These are phyloP conservation scores for Onygena corvina DNA, from an alignment of 2,329 filamentous ascomycete genomes.

Conservation along the genomic window DNA sequence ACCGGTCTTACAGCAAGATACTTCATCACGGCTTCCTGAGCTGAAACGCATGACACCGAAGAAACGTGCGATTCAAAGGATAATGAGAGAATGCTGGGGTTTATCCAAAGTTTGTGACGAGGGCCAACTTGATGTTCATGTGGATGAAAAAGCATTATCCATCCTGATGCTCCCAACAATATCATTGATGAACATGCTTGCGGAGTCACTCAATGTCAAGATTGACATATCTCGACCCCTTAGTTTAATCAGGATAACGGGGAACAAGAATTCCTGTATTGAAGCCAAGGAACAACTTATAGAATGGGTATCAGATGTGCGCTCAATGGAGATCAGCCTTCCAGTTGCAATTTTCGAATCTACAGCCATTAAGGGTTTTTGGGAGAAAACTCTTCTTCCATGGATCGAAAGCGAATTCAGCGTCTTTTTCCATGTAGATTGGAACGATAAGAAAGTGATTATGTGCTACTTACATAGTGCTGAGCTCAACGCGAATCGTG, in stretches of 20 bases:
- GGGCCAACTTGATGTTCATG: slow-evolving; percentile 28
- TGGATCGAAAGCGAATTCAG: slow-evolving; percentile 25
- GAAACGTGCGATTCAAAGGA: slow-evolving; percentile 24
- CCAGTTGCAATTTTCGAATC: slow-evolving; percentile 10
- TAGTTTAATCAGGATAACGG: slow-evolving; percentile 28
- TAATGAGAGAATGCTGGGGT: slow-evolving; percentile 32
- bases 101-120: slow-evolving; percentile 25
- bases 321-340: slow-evolving; percentile 22
- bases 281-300: slow-evolving; percentile 25
- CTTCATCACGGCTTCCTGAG: slow-evolving; percentile 18
- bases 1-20: slow-evolving; percentile 11
- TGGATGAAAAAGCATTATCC: slow-evolving; percentile 21
- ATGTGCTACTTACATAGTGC: slow-evolving; percentile 27
- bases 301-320: slow-evolving; percentile 23
- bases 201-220: slow-evolving; percentile 24
- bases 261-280: slow-evolving; percentile 24
- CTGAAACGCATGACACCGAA: slow-evolving; percentile 23
- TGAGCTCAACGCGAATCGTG: slow-evolving; percentile 23
- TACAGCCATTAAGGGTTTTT: not conserved
- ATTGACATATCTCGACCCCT: slow-evolving; percentile 28
- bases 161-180: slow-evolving; percentile 25
- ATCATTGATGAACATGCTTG: slow-evolving; percentile 30
- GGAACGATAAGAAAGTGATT: slow-evolving; percentile 17
- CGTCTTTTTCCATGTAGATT: slow-evolving; percentile 21
- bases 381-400: slow-evolving; percentile 21